Percentiles rank a stretch among this genome's conserved stretches.
Conservation (phyloP, 202 grass and related monocot genomes). For the Bolboschoenoplectus hybrid region DNA sequence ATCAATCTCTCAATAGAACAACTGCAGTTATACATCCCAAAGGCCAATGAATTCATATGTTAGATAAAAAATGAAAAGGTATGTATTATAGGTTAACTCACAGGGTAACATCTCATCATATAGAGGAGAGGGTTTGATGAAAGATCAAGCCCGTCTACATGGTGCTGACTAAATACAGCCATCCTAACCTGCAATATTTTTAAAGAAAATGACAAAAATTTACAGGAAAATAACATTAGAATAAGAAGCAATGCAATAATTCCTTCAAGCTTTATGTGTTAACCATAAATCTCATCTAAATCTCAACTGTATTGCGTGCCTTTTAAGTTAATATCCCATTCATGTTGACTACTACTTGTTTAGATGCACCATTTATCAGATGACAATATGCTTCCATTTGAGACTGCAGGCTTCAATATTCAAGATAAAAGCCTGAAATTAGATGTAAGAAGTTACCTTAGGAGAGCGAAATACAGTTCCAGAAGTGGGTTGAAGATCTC, state of each 20-base stretch:
- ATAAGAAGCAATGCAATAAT: background rate
- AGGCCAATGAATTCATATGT: background rate
- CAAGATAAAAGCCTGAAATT: background rate
- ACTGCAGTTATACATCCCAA: background rate
- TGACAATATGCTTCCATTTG: background rate
- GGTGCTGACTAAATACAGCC: conserved; percentile 98
- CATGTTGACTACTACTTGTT: background rate
- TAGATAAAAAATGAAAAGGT: background rate
- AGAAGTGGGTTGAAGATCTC: conserved; percentile 96
- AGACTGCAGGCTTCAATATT: background rate
- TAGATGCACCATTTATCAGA: conserved; percentile 11
- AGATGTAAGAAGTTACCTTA: conserved; percentile 56
- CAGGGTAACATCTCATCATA: conserved; percentile 97
- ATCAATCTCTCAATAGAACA: background rate
- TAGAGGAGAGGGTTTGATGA: conserved; percentile 89
- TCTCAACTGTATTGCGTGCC: background rate
- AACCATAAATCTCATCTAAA: background rate
- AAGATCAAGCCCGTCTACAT: conserved; percentile 96
- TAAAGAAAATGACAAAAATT: conserved; percentile 25
- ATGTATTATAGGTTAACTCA: conserved; percentile 42
- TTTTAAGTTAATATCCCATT: background rate
- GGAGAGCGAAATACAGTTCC: conserved; percentile 92
- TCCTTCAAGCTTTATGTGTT: background rate
- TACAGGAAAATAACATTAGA: conserved; percentile 25
- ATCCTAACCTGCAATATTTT: conserved; percentile 71